Percentiles rank a stretch among this genome's conserved stretches.
phyloP scores from a whole-genome alignment of 345 rosid genomes.

The Acer yangbiense region DNA sequence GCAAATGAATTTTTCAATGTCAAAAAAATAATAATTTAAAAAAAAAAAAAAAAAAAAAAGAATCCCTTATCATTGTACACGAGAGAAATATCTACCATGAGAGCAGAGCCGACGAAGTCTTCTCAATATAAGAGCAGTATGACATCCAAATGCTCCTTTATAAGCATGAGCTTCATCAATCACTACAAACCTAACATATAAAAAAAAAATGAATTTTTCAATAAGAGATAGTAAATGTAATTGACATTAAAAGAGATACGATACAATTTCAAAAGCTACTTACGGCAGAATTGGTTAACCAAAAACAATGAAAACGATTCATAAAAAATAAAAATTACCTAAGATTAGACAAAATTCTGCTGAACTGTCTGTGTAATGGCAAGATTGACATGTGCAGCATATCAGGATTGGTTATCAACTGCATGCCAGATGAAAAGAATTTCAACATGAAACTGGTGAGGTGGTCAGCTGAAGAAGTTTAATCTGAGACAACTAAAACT shows the following conservation, averaged over 20 bases:
- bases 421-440: constrained; percentile 29
- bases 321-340: constrained; percentile 51
- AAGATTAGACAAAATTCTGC: constrained; percentile 75
- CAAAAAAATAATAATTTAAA: constrained; percentile 2
- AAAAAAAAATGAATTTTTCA: constrained; percentile 17
- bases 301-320: neutral
- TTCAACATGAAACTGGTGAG: constrained; percentile 24
- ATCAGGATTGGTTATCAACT: constrained; percentile 99
- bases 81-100: constrained; percentile 56
- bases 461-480: constrained; percentile 19
- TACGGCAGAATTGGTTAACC: neutral
- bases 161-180: constrained; percentile 96
- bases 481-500: constrained; percentile 20
- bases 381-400: constrained; percentile 89
- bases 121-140: constrained; percentile 91
- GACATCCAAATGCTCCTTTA: constrained; percentile 98
- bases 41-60: too few relatives aligned
- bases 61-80: constrained; percentile 2
- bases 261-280: neutral
- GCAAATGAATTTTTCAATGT: constrained; percentile 13
- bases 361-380: constrained; percentile 76
- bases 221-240: constrained; percentile 11
- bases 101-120: constrained; percentile 85
- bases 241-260: neutral
- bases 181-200: constrained; percentile 64